Evolutionary conservation across 2,329 filamentous ascomycete species (phyloP), one percentile per base, ranked within the genome.

Genomic region (Beauveria scarabaeidicola): DNA sequence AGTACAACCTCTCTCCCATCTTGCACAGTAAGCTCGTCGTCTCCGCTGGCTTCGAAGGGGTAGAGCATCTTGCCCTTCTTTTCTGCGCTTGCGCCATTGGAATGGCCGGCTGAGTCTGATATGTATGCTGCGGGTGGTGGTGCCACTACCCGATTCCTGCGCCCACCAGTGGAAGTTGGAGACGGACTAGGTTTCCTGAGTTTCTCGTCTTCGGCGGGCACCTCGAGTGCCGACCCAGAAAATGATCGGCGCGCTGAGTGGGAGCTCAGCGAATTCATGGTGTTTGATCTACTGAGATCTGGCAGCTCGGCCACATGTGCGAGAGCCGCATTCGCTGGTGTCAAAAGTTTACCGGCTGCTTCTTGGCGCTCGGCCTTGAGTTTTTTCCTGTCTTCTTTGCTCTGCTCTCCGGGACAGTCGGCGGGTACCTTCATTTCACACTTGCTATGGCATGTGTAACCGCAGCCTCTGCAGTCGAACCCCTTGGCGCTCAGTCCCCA

Each of bases 371-470:
- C 88, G 46, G 82, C 81, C 74, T 97, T 97, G 66, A 96, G 80
- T 68, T 92, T 95, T 79, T 97, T 99, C 77, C 87, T 92, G 67
- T 96, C 92, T 63, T 97, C 94, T 74, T 97, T 99, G 63, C 81
- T 87, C 70, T 94, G 85, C 69, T 97, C 94, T 53, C 94, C 94
- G 0, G 94, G 94, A 69, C 94, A 99, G 70, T 96, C 90, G 8
- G 94, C 89, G 0, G 94, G 91, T 0, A 97, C 94, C 74, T 97
- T 99, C 88, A 99, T 94, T 77, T 99, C 91, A 72, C 94, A 99
- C 76, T 99, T 99, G 78, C 87, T 95, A 75, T 99, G 94, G 70
- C 94, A 99, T 2, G 92, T 97, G 75, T 97, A 99, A 38, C 95
- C 94, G 69, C 94, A 99, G 72, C 97, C 93, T 66, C 89, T 85